Percentiles rank a stretch among this genome's conserved stretches.
phyloP scores from a whole-genome alignment of 495 filamentous ascomycete genomes.

The Darksidea phi region DNA sequence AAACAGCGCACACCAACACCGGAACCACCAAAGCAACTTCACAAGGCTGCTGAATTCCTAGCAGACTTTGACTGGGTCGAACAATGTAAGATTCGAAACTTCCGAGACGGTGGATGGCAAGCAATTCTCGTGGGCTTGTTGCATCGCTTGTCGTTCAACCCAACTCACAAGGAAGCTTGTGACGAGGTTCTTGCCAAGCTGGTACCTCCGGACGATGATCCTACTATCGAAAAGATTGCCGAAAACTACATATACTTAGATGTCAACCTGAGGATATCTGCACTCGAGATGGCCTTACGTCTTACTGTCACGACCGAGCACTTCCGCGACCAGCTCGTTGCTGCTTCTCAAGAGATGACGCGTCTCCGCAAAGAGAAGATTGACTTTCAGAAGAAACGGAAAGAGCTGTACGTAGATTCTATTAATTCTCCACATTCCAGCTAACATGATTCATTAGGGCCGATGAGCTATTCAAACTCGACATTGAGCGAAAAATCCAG shows the following conservation, averaged over 20 bases:
- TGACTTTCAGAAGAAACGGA: constrained; percentile 79
- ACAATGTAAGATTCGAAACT: constrained; percentile 76
- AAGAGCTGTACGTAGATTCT: constrained; percentile 66
- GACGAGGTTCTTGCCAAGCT: constrained; percentile 76
- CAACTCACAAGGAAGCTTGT: constrained; percentile 66
- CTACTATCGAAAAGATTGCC: constrained; percentile 65
- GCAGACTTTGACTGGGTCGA: constrained; percentile 78
- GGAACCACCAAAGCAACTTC: constrained; percentile 36
- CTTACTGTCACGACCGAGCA: constrained; percentile 82
- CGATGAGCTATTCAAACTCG: constrained; percentile 76
- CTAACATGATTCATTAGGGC: constrained; percentile 52
- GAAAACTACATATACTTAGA: constrained; percentile 71
- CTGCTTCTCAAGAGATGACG: constrained; percentile 90
- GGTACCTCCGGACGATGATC: constrained; percentile 70
- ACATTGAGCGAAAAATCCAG: constrained; percentile 81
- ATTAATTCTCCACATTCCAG: background rate
- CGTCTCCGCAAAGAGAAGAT: constrained; percentile 92
- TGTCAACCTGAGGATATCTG: constrained; percentile 76
- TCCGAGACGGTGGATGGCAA: constrained; percentile 88
- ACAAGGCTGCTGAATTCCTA: constrained; percentile 76
- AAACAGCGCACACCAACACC: constrained; percentile 32
- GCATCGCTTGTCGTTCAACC: constrained; percentile 75
- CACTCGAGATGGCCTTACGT: constrained; percentile 82
- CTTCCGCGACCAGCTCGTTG: constrained; percentile 82
- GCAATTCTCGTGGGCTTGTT: constrained; percentile 83